Conservation (phyloP, 306 rosid genomes). For the Comarum palustre region DNA sequence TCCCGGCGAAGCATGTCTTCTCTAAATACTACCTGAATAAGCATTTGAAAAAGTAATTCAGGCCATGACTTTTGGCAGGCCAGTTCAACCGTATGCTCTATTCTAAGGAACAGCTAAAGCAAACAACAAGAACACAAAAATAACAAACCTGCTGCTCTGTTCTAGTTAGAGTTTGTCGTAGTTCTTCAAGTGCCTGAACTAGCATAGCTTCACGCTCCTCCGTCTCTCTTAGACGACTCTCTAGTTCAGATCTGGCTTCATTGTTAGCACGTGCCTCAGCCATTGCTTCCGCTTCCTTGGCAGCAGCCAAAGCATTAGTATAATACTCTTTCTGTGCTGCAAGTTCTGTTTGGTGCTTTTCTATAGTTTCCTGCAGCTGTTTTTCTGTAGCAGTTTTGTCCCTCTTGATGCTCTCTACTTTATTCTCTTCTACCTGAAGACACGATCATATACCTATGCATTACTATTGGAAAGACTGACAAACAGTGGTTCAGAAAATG, state of each 20-base stretch:
- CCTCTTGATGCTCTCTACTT: slow-evolving; percentile 89
- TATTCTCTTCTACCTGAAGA: slow-evolving; percentile 88
- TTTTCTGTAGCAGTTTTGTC: slow-evolving; percentile 94
- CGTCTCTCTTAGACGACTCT: slow-evolving; percentile 77
- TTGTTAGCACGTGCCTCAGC: slow-evolving; percentile 90
- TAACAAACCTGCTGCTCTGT: slow-evolving; percentile 88
- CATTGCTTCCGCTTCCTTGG: slow-evolving; percentile 92
- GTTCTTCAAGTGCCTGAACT: slow-evolving; percentile 90
- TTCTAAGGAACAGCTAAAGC: slow-evolving; percentile 23
- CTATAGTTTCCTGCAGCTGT: slow-evolving; percentile 89
- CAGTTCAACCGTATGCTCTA: slow-evolving; percentile 2
- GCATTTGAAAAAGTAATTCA: slow-evolving; percentile 9
- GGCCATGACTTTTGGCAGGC: slow-evolving; percentile 13
- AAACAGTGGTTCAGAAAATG: neutral
- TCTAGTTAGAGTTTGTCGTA: slow-evolving; percentile 89
- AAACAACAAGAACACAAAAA: slow-evolving; percentile 22
- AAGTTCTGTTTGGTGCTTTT: slow-evolving; percentile 85
- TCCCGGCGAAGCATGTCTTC: slow-evolving; percentile 93
- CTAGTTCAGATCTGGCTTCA: slow-evolving; percentile 93
- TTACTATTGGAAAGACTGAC: slow-evolving; percentile 15
- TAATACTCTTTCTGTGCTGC: slow-evolving; percentile 82
- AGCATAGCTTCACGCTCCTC: slow-evolving; percentile 95
- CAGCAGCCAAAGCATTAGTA: slow-evolving; percentile 79
- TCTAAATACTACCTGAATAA: slow-evolving; percentile 73
- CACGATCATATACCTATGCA: slow-evolving; percentile 17